Percentiles rank a stretch among this genome's conserved stretches.
These are phyloP conservation scores for Pleurotus citrinopileatus DNA, from an alignment of 768 basidiomycete genomes.

Conservation along the genomic window DNA sequence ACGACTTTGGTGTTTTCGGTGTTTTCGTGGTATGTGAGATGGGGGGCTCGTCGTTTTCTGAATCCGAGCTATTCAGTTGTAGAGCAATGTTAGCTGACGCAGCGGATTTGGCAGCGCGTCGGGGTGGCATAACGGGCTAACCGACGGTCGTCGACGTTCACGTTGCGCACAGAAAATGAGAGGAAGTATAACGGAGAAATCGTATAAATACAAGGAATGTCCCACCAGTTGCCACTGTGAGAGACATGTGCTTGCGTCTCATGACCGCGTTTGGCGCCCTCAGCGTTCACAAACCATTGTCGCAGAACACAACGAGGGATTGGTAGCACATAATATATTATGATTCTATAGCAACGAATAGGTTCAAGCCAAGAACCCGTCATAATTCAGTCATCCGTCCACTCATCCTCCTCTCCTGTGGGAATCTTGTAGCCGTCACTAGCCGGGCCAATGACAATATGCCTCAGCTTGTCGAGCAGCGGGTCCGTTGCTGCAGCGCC, in stretches of 20 bases:
- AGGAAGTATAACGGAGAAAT: too few species aligned
- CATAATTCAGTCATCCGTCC: neutral
- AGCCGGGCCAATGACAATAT: neutral
- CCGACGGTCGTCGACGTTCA: neutral
- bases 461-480: neutral
- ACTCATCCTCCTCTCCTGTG: neutral
- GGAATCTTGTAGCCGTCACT: slow-evolving; percentile 1
- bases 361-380: too few species aligned
- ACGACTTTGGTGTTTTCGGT: neutral
- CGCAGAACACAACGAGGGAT: neutral
- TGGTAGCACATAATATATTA: too few species aligned
- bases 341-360: neutral
- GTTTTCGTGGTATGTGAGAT: neutral
- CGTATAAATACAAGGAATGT: too few species aligned
- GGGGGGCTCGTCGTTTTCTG: neutral
- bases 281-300: neutral
- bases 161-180: too few species aligned
- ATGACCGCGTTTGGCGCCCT: slow-evolving; percentile 4
- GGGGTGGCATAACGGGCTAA: neutral
- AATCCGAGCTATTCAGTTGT: slow-evolving; percentile 4
- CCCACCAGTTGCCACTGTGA: too few species aligned
- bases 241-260: neutral
- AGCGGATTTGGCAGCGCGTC: slow-evolving; percentile 6
- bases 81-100: neutral
- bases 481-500: neutral